Conservation (phyloP, 257 asterid species). For the Jacaranda mimosifolia region DNA sequence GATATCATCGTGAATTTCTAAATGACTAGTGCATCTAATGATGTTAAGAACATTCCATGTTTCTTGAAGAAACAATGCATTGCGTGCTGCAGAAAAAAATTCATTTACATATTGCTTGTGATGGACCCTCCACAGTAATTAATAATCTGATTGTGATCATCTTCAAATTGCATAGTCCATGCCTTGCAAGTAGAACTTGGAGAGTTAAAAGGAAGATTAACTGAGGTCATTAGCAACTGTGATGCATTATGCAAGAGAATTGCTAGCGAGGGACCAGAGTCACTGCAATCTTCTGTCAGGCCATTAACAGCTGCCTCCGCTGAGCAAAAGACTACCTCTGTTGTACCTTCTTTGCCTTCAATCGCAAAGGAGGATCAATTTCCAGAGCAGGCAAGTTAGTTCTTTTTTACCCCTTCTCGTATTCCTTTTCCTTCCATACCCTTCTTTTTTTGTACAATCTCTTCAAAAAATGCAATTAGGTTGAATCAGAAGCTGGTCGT, state of each 20-base stretch:
- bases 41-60: slow-evolving; percentile 2
- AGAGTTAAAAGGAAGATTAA: slow-evolving; percentile 88
- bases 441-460: slow-evolving; percentile 24
- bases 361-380: slow-evolving; percentile 27
- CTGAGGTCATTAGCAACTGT: slow-evolving; percentile 90
- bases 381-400: slow-evolving; percentile 36
- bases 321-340: slow-evolving; percentile 37
- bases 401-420: background rate
- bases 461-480: slow-evolving; percentile 17
- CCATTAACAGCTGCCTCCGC: slow-evolving; percentile 59
- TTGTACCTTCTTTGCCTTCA: slow-evolving; percentile 29
- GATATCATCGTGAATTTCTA: background rate
- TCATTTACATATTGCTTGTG: background rate
- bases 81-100: background rate
- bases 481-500: background rate
- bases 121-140: slow-evolving; percentile 11
- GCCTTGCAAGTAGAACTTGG: slow-evolving; percentile 95
- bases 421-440: background rate
- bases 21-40: slow-evolving; percentile 23
- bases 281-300: slow-evolving; percentile 70
- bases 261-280: slow-evolving; percentile 78
- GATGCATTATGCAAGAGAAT: slow-evolving; percentile 94
- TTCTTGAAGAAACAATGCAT: background rate
- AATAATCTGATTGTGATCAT: background rate
- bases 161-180: slow-evolving; percentile 63